phyloP scores from a whole-genome alignment of 495 filamentous ascomycete genomes.

The Aspergillus homomorphus region DNA sequence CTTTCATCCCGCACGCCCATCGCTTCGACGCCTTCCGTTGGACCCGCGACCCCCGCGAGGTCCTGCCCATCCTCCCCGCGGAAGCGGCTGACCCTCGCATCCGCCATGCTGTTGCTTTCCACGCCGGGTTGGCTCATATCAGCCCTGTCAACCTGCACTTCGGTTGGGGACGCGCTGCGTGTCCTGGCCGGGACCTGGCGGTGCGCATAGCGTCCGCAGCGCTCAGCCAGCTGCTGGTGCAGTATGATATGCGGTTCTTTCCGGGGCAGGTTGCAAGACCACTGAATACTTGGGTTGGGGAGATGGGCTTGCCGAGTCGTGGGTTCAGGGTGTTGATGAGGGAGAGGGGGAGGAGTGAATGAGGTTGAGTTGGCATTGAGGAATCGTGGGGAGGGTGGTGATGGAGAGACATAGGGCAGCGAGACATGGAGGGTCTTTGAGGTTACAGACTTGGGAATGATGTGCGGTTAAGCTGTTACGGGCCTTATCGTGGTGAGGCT shows the following conservation, averaged over 20 bases:
- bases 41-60: constrained; percentile 18
- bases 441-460: no score
- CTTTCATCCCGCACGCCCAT: constrained; percentile 18
- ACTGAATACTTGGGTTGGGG: constrained; percentile 26
- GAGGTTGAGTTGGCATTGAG: neutral
- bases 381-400: no score
- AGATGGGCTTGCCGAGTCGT: constrained; percentile 32
- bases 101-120: neutral
- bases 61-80: neutral
- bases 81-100: neutral
- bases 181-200: constrained; percentile 60
- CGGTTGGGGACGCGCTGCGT: constrained; percentile 34
- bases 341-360: constrained; percentile 13
- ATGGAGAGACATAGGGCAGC: no score
- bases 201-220: constrained; percentile 54
- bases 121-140: constrained; percentile 24
- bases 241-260: constrained; percentile 50
- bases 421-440: no score
- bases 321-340: constrained; percentile 26
- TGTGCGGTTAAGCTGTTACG: no score
- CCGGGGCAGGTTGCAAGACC: constrained; percentile 23
- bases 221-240: constrained; percentile 48
- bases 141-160: constrained; percentile 31
- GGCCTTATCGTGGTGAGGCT: no score
- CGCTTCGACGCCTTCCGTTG: constrained; percentile 39